Evolutionary conservation across 768 basidiomycete species (phyloP).

Genomic region (Strobilomyces echinocephalus): DNA sequence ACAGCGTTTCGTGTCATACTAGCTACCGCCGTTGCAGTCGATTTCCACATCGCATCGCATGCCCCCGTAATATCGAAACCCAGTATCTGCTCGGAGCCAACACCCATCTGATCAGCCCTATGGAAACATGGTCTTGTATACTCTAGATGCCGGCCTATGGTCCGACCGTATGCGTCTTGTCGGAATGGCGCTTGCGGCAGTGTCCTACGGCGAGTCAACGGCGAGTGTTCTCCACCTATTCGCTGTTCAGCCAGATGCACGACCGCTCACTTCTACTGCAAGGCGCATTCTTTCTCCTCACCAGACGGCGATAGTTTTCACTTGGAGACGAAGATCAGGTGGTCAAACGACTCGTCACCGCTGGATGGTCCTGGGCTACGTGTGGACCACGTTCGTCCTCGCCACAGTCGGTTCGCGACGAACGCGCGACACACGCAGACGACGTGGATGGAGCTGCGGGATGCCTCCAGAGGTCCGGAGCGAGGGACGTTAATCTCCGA

Average conservation of each 20-base stretch:
- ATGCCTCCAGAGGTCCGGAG: slow-evolving; percentile 8
- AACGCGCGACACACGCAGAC: slow-evolving; percentile 25
- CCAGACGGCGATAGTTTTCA: slow-evolving; percentile 8
- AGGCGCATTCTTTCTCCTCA: slow-evolving; percentile 23
- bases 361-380: slow-evolving; percentile 13
- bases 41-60: too few species aligned
- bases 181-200: slow-evolving; percentile 18
- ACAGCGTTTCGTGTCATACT: too few species aligned
- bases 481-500: slow-evolving; percentile 9
- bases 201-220: slow-evolving; percentile 24
- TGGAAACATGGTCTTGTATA: slow-evolving; percentile 10
- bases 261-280: background rate
- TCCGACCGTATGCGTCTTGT: slow-evolving; percentile 22
- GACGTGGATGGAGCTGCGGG: slow-evolving; percentile 30
- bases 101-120: too few species aligned
- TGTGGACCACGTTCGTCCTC: slow-evolving; percentile 23
- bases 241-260: background rate
- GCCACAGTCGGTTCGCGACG: slow-evolving; percentile 22
- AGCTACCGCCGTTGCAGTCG: too few species aligned
- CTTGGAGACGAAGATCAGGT: background rate
- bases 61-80: too few species aligned
- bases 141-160: slow-evolving; percentile 21
- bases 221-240: background rate
- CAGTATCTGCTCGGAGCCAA: too few species aligned
- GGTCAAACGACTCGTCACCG: background rate